phyloP scores from a whole-genome alignment of 306 rosid species.

The Cicer bijugum region DNA sequence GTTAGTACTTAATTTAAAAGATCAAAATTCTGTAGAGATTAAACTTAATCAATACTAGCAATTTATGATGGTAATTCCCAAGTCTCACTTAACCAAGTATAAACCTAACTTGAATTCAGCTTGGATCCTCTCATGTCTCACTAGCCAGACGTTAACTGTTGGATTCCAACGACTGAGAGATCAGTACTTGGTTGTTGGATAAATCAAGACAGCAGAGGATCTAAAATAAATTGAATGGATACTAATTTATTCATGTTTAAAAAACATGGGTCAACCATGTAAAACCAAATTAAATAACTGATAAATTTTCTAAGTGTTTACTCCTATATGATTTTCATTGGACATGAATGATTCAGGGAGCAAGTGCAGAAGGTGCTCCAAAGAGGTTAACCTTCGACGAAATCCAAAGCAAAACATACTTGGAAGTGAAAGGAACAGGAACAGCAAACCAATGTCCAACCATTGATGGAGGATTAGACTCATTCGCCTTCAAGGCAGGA shows the following conservation, averaged over 20 bases:
- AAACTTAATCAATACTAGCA: not conserved
- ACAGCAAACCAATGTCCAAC: conserved; percentile 98
- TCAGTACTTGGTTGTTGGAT: too few species aligned
- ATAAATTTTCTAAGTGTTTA: not conserved
- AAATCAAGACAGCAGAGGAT: not conserved
- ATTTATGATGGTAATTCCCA: conserved; percentile 19
- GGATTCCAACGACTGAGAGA: not conserved
- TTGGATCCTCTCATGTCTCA: not conserved
- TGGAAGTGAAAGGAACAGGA: conserved; percentile 90
- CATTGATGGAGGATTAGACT: conserved; percentile 79
- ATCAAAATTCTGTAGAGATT: not conserved
- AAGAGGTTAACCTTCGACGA: conserved; percentile 87
- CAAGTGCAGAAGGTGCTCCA: conserved; percentile 86
- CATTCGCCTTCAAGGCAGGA: conserved; percentile 79
- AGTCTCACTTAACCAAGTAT: not conserved
- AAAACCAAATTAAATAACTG: not conserved
- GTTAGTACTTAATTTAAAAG: not conserved
- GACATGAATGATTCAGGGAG: conserved; percentile 63
- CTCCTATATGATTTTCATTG: not conserved
- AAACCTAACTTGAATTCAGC: not conserved
- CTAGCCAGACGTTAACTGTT: not conserved
- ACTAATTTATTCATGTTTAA: not conserved
- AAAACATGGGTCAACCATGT: not conserved
- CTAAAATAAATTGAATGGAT: not conserved
- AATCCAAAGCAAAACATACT: conserved; percentile 94